Base-by-base conservation (phyloP, 129 eudicot species). In the Artemisia argyi region DNA sequence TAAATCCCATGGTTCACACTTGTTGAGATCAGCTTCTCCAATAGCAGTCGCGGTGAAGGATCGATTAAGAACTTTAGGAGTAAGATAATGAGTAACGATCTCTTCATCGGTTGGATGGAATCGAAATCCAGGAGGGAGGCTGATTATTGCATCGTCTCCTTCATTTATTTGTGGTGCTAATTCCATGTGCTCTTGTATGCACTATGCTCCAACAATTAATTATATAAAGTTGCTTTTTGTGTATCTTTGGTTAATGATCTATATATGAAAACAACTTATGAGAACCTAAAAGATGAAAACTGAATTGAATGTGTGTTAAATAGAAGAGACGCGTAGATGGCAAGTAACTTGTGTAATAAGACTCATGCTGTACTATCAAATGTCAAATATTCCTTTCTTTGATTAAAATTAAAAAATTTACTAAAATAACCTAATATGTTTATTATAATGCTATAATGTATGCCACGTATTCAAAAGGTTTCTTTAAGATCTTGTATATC, bases 61-160 rank as follows among this genome's bases (percentile, higher is more conserved):
- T 26, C 77, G 63, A 53, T 80, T 70, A 14, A 69, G 79, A 22
- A 80, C 75, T 74, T 80, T 80, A 16, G 78, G 78, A 1, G 60
- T 80, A 17, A 80, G 84, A 76, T 80, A 80, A 75, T 78, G 65
- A 44, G 78, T 80, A 17, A 80, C 79, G 61, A 80, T 74, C 11
- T 80, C 84, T 48, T 80, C 84, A 9, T 80, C 81, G 14, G 84
- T 80, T 2, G 84, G 84, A 71, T 80, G 84, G 71, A 80, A 80
- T 44, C 84, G 53, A 18, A 80, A 80, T 56, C 84, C 84, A 6
- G 84, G 77, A 46, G 84, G 81, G 18, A 80, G 76, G 22, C 53
- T 42, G 71, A 62, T 62, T 20, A 73, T 26, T 49, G 61, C 16
- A 35, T 39, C 46, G 9, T 39, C 46, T 39, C 46, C 46, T 39